Evolutionary conservation across 306 rosid species (phyloP), one percentile per base, ranked within the genome.

Genomic region (Sicyos baderoa): DNA sequence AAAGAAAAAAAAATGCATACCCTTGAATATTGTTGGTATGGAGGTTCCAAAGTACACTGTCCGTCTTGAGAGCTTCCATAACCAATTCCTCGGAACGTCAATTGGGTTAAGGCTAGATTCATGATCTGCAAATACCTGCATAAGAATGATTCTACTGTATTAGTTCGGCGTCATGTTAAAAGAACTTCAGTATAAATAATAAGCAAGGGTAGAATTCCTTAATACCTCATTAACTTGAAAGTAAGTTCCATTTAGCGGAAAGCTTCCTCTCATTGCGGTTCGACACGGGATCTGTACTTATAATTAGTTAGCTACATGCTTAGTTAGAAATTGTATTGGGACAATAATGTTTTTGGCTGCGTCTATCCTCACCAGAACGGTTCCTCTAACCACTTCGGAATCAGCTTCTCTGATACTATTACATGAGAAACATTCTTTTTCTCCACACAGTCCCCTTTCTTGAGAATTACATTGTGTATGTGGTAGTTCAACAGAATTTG

Each of bases 11-110:
- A 37, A 68, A 55, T 66, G 57, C 70, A 72, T 77, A 87, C 97
- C 96, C 82, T 79, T 89, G 77, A 91, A 89, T 80, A 86, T 86
- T 51, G 91, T 40, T 27, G 91, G 67, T 45, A 82, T 68, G 45
- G 91, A 86, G 75, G 88, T 84, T 60, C 91, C 91, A 18, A 86
- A 86, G 75, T 84, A 86, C 59, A 84, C 88, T 4, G 91, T 86
- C 49, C 84, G 75, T 73, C 88, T 86, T 9, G 57, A 64, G 35
- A 86, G 85, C 54, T 82, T 82, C 91, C 91, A 84, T 70, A 86
- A 76, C 88, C 81, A 86, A 64, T 75, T 76, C 76, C 88, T 84
- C 16, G 91, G 88, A 58, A 86, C 88, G 47, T 81, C 76, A 19
- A 86, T 80, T 59, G 91, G 91, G 52, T 80, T 25, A 29, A 79